Evolutionary conservation across 148 eudicot species (phyloP).

Genomic region (Cornus suecica): DNA sequence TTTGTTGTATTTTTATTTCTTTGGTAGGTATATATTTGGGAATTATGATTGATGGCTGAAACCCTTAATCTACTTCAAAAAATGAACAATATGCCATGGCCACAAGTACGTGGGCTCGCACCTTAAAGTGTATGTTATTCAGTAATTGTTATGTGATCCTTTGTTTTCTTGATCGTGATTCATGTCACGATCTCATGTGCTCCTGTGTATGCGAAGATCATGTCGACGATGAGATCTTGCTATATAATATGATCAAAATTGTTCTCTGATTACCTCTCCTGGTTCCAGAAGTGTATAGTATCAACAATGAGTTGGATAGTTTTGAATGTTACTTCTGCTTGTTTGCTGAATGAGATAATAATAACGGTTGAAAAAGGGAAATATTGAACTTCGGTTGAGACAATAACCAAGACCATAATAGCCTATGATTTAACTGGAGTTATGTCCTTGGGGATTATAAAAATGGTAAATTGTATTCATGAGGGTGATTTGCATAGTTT

Average conservation of each 20-base stretch:
- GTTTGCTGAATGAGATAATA: slow-evolving; percentile 1
- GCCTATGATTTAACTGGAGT: no score
- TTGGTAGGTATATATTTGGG: not conserved
- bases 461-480: no score
- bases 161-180: not conserved
- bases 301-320: not conserved
- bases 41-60: not conserved
- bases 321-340: not conserved
- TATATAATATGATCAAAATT: not conserved
- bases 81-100: not conserved
- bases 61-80: not conserved
- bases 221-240: not conserved
- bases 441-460: no score
- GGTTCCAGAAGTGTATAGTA: not conserved
- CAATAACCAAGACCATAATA: no score
- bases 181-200: not conserved
- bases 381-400: no score
- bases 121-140: not conserved
- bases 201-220: not conserved
- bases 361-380: not conserved
- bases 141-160: not conserved
- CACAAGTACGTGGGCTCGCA: not conserved
- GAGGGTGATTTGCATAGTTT: not conserved
- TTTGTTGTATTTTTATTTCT: no score
- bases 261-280: not conserved